Percentiles rank a stretch among this genome's conserved stretches.
phyloP scores from a whole-genome alignment of 169 alveolate species.

The Hammondia hammondi region DNA sequence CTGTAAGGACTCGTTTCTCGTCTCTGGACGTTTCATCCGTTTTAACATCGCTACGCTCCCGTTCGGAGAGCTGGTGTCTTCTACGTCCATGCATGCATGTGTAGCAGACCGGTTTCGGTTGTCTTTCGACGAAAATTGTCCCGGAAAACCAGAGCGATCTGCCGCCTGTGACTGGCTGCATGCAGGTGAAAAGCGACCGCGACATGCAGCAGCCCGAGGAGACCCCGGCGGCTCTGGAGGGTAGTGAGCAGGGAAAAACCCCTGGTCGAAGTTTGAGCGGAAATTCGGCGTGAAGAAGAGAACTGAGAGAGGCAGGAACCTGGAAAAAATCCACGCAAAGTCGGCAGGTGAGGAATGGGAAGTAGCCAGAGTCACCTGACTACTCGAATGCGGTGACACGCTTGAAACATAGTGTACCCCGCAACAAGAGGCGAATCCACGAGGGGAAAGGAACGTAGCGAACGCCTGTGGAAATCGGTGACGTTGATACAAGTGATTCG shows the following conservation, averaged over 20 bases:
- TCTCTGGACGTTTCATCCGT: not conserved
- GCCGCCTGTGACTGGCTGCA: not conserved
- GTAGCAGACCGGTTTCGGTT: not conserved
- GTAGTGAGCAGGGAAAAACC: not conserved
- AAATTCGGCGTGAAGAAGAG: conserved; percentile 11
- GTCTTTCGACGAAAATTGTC: not conserved
- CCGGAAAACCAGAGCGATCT: not conserved
- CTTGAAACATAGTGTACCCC: too few species aligned
- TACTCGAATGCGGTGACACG: too few species aligned
- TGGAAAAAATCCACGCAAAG: not conserved
- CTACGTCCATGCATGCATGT: not conserved
- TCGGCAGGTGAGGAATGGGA: too few species aligned
- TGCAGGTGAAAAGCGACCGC: not conserved
- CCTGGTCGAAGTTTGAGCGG: conserved; percentile 13
- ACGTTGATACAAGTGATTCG: too few species aligned
- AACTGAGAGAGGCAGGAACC: conserved; percentile 10
- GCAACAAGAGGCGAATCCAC: too few species aligned
- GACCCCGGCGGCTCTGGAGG: not conserved
- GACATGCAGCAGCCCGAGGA: not conserved
- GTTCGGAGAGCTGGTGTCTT: not conserved
- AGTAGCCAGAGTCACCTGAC: too few species aligned
- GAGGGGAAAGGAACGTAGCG: too few species aligned
- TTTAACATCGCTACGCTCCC: not conserved
- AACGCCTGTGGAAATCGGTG: too few species aligned
- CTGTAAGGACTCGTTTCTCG: not conserved